Percentiles rank a stretch among this genome's conserved stretches.
Conservation (phyloP, 345 rosid species). For the Schrenkiella parvula region DNA sequence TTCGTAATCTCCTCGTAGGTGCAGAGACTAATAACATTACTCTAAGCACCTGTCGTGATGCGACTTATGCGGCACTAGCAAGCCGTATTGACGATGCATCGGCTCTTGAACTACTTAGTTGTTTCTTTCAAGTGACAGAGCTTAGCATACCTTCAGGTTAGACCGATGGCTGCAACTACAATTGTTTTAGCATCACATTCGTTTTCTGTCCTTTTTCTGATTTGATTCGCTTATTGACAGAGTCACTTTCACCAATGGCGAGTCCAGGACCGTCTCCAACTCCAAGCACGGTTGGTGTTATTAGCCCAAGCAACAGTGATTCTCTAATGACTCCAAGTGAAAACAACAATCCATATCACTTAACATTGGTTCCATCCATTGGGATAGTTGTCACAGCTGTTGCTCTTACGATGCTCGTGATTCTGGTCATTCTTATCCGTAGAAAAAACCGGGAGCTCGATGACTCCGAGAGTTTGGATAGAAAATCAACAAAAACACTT, state of each 20-base stretch:
- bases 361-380: conserved; percentile 55
- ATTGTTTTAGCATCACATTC: neutral
- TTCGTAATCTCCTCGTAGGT: conserved; percentile 61
- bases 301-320: conserved; percentile 57
- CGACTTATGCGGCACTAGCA: conserved; percentile 66
- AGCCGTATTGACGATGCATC: conserved; percentile 63
- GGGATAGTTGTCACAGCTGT: conserved; percentile 68
- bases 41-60: conserved; percentile 82
- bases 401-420: conserved; percentile 54
- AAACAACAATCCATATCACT: conserved; percentile 56
- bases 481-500: conserved; percentile 47
- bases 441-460: conserved; percentile 60
- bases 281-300: conserved; percentile 51
- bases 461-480: conserved; percentile 47
- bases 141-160: conserved; percentile 52
- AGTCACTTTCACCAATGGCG: conserved; percentile 41
- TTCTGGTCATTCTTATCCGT: conserved; percentile 68
- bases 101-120: conserved; percentile 59
- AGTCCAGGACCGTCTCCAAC: conserved; percentile 60
- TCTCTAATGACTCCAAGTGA: conserved; percentile 29
- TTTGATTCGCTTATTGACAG: conserved; percentile 31
- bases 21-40: conserved; percentile 58
- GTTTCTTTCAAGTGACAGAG: conserved; percentile 82
- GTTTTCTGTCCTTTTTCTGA: neutral
- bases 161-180: neutral